These are phyloP conservation scores for Penstemon newberryi DNA, from an alignment of 257 asterid species.

Conservation along the genomic window DNA sequence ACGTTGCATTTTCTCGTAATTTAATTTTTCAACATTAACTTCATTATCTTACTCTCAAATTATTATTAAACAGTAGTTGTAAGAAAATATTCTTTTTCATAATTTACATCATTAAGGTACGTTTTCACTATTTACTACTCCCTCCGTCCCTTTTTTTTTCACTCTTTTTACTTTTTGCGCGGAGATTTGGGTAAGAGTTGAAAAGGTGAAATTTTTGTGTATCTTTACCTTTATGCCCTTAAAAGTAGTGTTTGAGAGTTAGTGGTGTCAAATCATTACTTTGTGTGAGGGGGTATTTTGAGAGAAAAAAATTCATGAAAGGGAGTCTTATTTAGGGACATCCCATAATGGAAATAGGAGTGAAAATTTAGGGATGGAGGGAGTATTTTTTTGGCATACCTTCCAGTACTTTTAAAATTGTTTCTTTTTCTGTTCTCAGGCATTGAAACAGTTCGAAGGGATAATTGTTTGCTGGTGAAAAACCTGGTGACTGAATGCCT, in stretches of 20 bases:
- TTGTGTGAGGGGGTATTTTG: too few relatives aligned
- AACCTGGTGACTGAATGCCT: constrained; percentile 91
- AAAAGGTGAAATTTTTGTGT: too few relatives aligned
- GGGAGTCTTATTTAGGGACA: too few relatives aligned
- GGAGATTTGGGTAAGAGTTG: too few relatives aligned
- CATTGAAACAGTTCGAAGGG: constrained; percentile 96
- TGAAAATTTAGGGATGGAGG: too few relatives aligned
- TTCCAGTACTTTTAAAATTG: neutral
- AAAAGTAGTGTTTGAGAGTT: too few relatives aligned
- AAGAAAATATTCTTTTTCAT: neutral
- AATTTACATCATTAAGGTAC: neutral
- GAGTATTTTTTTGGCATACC: neutral
- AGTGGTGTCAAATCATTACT: too few relatives aligned
- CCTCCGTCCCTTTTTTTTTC: too few relatives aligned
- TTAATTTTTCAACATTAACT: constrained; percentile 10
- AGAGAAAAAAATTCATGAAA: too few relatives aligned
- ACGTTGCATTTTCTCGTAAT: constrained; percentile 21
- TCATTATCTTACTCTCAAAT: neutral
- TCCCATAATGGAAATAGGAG: too few relatives aligned
- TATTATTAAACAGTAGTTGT: neutral
- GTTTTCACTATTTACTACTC: neutral
- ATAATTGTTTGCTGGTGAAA: constrained; percentile 92
- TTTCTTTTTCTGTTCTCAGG: constrained; percentile 47
- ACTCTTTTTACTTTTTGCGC: too few relatives aligned
- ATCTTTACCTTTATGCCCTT: too few relatives aligned